Percentiles rank a stretch among this genome's conserved stretches.
phyloP scores from a whole-genome alignment of 345 rosid genomes.

The Anastatica hierochuntica region DNA sequence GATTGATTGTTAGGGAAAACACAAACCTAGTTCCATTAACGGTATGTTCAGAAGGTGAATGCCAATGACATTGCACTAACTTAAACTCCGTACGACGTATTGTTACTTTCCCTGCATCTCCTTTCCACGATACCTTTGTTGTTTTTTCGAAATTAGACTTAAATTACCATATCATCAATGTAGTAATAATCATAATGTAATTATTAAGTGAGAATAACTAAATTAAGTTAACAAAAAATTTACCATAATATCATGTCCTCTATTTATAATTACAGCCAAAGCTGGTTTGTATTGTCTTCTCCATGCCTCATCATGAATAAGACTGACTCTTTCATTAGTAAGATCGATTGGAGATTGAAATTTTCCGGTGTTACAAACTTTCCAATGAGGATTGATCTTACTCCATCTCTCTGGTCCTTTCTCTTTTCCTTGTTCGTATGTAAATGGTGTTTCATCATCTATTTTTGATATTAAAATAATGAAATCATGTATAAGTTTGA shows the following conservation, averaged over 20 bases:
- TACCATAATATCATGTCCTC: slow-evolving; percentile 60
- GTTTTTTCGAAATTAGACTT: no score
- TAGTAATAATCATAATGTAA: no score
- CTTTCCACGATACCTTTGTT: slow-evolving; percentile 54
- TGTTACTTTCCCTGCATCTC: slow-evolving; percentile 49
- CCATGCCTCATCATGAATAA: slow-evolving; percentile 27
- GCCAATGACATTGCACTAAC: slow-evolving; percentile 57
- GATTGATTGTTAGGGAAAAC: no score
- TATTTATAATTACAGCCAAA: slow-evolving; percentile 36
- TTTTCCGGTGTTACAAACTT: slow-evolving; percentile 38
- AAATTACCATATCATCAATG: no score
- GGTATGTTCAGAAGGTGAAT: slow-evolving; percentile 59
- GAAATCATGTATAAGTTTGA: no score
- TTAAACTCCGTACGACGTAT: slow-evolving; percentile 39
- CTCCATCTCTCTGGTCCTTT: slow-evolving; percentile 53
- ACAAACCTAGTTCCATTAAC: slow-evolving; percentile 45
- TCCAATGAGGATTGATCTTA: slow-evolving; percentile 38
- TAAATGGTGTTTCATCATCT: slow-evolving; percentile 37
- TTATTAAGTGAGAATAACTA: no score
- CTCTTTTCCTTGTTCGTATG: slow-evolving; percentile 26
- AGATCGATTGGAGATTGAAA: slow-evolving; percentile 69
- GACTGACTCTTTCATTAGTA: slow-evolving; percentile 16
- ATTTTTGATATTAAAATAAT: background rate
- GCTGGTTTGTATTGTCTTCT: slow-evolving; percentile 48
- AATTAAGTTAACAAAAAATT: no score